phyloP scores from a whole-genome alignment of 805 yeast genomes.

The Sugiyamaella smithiae region DNA sequence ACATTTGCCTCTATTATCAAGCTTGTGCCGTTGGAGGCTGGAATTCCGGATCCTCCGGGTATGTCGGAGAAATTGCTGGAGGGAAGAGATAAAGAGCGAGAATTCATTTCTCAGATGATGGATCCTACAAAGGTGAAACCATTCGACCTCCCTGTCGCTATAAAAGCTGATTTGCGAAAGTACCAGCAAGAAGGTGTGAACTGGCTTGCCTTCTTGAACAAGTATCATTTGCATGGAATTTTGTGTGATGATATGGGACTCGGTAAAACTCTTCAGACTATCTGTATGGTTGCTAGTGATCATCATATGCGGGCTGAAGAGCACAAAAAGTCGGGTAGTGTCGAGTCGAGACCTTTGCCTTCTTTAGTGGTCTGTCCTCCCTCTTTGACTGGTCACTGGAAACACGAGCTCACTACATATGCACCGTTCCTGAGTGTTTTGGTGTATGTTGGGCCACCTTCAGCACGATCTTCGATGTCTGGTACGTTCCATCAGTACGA shows the following conservation, averaged over 20 bases:
- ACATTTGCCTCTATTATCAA: conserved; percentile 96
- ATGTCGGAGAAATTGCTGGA: conserved; percentile 78
- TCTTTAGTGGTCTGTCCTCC: conserved; percentile 94
- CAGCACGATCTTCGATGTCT: conserved; percentile 58
- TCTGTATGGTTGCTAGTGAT: conserved; percentile 95
- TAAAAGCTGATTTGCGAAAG: conserved; percentile 87
- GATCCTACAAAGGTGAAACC: conserved; percentile 88
- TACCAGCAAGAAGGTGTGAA: conserved; percentile 98
- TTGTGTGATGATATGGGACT: conserved; percentile 99
- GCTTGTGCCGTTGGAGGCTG: conserved; percentile 94
- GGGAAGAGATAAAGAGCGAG: conserved; percentile 92
- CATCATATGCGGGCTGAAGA: conserved; percentile 81
- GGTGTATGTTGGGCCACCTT: conserved; percentile 93
- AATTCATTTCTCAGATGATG: conserved; percentile 95
- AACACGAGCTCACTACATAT: conserved; percentile 85
- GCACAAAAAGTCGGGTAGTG: conserved; percentile 54
- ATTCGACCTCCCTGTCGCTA: conserved; percentile 83
- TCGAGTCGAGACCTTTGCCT: conserved; percentile 73
- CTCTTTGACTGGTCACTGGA: conserved; percentile 98
- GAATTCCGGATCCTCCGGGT: conserved; percentile 91
- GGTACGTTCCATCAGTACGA: conserved; percentile 57
- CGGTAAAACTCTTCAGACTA: conserved; percentile 95
- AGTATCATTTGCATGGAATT: conserved; percentile 94
- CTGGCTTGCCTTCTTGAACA: conserved; percentile 94
- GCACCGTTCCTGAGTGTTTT: conserved; percentile 81